A percentile compares a stretch with the other conserved stretches of the same genome.
Evolutionary conservation across 2,329 filamentous ascomycete genomes (phyloP).

Genomic region (Triangularia setosa): DNA sequence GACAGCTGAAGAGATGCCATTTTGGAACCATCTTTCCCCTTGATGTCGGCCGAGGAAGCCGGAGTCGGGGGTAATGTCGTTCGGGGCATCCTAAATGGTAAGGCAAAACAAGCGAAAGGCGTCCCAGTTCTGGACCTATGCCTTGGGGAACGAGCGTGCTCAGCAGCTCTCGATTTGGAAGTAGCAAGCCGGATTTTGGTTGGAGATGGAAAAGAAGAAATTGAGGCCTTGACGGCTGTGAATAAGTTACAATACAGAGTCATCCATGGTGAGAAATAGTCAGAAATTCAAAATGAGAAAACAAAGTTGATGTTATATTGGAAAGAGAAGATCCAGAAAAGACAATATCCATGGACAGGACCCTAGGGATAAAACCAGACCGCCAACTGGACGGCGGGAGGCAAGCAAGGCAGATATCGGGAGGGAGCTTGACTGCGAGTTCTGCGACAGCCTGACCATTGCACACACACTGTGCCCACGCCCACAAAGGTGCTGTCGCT

Average conservation of each 20-base stretch:
- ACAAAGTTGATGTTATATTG: not conserved
- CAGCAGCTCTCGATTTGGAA: not conserved
- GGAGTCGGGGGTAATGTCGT: constrained; percentile 69
- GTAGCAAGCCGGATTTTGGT: too few relatives aligned
- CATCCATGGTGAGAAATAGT: not conserved
- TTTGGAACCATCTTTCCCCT: constrained; percentile 63
- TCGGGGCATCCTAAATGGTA: constrained; percentile 56
- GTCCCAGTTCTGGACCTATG: not conserved
- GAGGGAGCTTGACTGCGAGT: not conserved
- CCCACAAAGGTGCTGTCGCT: constrained; percentile 9
- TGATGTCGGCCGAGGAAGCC: constrained; percentile 74
- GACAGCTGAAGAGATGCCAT: constrained; percentile 60
- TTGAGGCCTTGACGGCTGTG: not conserved
- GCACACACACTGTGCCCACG: constrained; percentile 4
- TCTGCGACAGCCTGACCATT: not conserved
- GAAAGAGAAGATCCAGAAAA: not conserved
- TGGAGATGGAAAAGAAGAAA: not conserved
- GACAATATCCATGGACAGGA: not conserved
- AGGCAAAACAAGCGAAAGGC: not conserved
- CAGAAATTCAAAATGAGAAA: not conserved
- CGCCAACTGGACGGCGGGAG: not conserved
- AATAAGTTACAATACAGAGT: not conserved
- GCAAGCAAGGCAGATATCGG: constrained; percentile 2
- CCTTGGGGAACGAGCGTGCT: not conserved
- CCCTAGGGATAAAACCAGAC: not conserved